Evolutionary conservation across 2,329 filamentous ascomycete genomes (phyloP), one percentile per base, ranked within the genome.

Genomic region (Fusarium virguliforme): DNA sequence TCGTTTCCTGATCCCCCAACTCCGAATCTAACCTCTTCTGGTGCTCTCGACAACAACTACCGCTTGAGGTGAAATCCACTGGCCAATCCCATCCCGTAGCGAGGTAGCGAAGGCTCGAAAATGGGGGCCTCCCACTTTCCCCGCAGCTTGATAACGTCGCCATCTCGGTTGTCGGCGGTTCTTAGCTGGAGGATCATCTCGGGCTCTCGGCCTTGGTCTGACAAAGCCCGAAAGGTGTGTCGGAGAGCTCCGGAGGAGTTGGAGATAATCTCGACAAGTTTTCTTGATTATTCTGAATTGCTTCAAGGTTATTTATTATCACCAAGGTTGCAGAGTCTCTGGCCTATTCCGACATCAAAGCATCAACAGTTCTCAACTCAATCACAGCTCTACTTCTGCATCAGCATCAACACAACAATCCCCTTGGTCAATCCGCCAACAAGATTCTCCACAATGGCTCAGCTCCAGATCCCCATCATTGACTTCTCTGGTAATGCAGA

Each of bases 381-480:
- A 12, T n/a, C 24, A 38, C 12, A 54, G 38, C 51, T 37, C 13
- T 37, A 4, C 22, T 26, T 37, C 51, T 26, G 13, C 34, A 28
- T 35, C 8, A n/a, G 22, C 51, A 54, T 28, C 22, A 38, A 54
- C 26, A 15, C 22, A 22, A 37, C 50, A 54, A 37, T 26, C 34
- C 10, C 8, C 13, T 22, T 30, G 28, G 30, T 54, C 50, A 54
- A 54, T 18, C 13, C 12, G 7, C 30, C 18, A n/a, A 3, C 32
- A 51, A 13, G 12, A n/a, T 38, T 35, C 32, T 54, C 34, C 60
- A 46, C 57, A 58, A 69, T 69, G 67, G 56, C 64, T 10, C 60
- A 64, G 56, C 64, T 64, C 3, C 46, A 75, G 60, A 78, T 78
- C 34, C 76, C 76, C 34, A 75, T 75, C 59, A 76, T 78, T 43